Conservation (phyloP, 129 eudicot genomes). For the Tagetes erecta region DNA sequence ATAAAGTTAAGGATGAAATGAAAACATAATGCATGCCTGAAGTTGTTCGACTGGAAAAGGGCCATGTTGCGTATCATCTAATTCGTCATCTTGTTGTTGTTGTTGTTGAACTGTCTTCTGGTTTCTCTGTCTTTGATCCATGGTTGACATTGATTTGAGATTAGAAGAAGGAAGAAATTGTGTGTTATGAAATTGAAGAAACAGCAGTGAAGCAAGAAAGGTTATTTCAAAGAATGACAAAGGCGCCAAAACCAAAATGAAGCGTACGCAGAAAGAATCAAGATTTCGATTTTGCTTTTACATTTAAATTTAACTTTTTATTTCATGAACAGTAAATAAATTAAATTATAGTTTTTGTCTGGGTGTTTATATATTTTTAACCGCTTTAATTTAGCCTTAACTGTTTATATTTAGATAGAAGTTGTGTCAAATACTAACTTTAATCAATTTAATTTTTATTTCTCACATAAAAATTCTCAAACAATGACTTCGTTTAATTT, state of each 20-base stretch:
- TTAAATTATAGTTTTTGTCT: too few species aligned
- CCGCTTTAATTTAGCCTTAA: too few species aligned
- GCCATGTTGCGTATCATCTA: constrained; percentile 64
- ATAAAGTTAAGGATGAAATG: constrained; percentile 1
- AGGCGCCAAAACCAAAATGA: constrained; percentile 32
- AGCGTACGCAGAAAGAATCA: constrained; percentile 18
- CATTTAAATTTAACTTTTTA: too few species aligned
- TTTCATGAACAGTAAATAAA: too few species aligned
- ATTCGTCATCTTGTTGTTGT: constrained; percentile 47
- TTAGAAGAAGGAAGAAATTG: constrained; percentile 19
- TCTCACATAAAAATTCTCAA: too few species aligned
- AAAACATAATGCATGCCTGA: constrained; percentile 48
- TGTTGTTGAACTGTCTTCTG: constrained; percentile 41
- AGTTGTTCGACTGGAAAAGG: constrained; percentile 89
- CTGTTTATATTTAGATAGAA: too few species aligned
- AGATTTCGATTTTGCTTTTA: background rate
- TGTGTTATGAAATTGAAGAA: background rate
- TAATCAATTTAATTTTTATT: too few species aligned
- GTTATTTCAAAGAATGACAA: constrained; percentile 1
- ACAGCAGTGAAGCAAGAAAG: background rate
- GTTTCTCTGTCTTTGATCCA: constrained; percentile 68
- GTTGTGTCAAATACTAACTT: too few species aligned
- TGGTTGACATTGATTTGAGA: constrained; percentile 14
- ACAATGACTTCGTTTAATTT: too few species aligned
- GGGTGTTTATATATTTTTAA: background rate